Evolutionary conservation across 257 asterid genomes (phyloP), one percentile per base, ranked within the genome.

Genomic region (Solanum tacnaense): DNA sequence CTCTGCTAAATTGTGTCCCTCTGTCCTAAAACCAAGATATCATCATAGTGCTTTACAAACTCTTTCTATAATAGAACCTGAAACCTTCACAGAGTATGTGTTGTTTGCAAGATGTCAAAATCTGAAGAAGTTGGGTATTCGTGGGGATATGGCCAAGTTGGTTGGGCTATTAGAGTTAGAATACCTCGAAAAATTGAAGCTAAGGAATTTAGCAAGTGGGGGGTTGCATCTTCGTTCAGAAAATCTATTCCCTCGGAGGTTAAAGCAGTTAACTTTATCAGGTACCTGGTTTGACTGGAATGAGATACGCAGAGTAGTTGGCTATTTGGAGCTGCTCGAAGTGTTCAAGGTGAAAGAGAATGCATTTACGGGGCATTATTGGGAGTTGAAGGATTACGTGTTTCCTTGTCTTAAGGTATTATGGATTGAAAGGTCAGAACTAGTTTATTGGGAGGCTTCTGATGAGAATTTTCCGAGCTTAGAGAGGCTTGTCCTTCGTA

Each of bases 221-320:
- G 7, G 32, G 25, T 83, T 34, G 83, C 31, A 2, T 0, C 79
- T 88, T 75, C 83, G 44, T 85, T 32, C 74, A 29, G 86, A 73
- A 65, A 58, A 76, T 25, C 67, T 39, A 23, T 76, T 88, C 38
- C 86, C 90, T 3, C 16, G 18, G 38, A 88, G 86, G 21, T 78
- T 88, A 27, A 74, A 49, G 4, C 44, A 18, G 58, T 18, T 85
- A 20, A 88, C 88, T 6, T 25, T 92, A 70, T 60, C 82, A 31
- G 56, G 72, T 3, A 91, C 92, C 1, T 56, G 32, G 49, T 89
- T 93, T 0, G 86, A 86, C 0, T 93, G 95, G 95, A 4, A 25
- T 0, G 79, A 92, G 25, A 89, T 93, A 89, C 18, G 70, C 15
- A 83, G 49, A 52, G 23, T 2, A 21, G 86, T 92, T 2, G 92